Evolutionary conservation across 106 monocot genomes (phyloP).

Genomic region (Iris macrosiphon): DNA sequence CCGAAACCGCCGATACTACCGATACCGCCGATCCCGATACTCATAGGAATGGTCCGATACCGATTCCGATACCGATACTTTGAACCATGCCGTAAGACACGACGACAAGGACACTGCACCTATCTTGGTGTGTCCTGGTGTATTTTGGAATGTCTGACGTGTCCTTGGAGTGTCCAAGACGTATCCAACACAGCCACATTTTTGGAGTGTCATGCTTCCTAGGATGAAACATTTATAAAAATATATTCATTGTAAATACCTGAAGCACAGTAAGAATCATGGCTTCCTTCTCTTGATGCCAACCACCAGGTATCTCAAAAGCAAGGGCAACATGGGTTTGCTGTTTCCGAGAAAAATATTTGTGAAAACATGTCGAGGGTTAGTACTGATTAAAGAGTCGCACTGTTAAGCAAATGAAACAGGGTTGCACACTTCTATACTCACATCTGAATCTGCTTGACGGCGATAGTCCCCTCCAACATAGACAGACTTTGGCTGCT

Average conservation of each 20-base stretch:
- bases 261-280: constrained; percentile 78
- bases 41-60: too few species aligned
- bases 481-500: constrained; percentile 71
- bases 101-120: too few species aligned
- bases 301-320: constrained; percentile 95
- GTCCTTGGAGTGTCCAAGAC: too few species aligned
- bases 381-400: too few species aligned
- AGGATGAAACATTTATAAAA: neutral
- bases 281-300: constrained; percentile 76
- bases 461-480: constrained; percentile 76
- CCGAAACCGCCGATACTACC: too few species aligned
- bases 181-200: too few species aligned
- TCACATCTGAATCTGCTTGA: constrained; percentile 73
- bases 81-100: too few species aligned
- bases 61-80: too few species aligned
- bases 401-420: constrained; percentile 9
- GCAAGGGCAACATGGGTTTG: constrained; percentile 75
- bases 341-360: constrained; percentile 25
- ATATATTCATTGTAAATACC: constrained; percentile 22
- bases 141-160: too few species aligned
- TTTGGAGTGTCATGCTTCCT: too few species aligned
- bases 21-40: too few species aligned
- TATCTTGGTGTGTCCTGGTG: too few species aligned
- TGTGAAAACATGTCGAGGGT: neutral
- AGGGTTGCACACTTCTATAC: constrained; percentile 10